Percentiles rank a stretch among this genome's conserved stretches.
Evolutionary conservation across 2,329 filamentous ascomycete species (phyloP).

Genomic region (Zasmidium angulare): DNA sequence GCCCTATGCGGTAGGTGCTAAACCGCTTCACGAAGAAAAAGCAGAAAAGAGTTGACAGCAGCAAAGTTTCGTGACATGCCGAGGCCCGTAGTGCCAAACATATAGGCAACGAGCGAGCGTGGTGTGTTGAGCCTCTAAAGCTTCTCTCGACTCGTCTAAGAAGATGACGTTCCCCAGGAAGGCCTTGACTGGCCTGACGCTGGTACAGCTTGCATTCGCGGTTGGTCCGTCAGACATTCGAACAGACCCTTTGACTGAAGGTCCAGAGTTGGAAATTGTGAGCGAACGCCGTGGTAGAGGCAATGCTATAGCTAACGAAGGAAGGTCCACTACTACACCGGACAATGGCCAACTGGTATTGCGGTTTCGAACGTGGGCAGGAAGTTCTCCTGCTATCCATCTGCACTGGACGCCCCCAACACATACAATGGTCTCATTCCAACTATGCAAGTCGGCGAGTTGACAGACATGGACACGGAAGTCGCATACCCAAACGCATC

Average conservation of each 20-base stretch:
- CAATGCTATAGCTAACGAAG: not conserved
- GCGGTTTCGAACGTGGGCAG: slow-evolving; percentile 49
- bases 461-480: slow-evolving; percentile 41
- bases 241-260: slow-evolving; percentile 15
- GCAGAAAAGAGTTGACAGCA: not conserved
- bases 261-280: slow-evolving; percentile 15
- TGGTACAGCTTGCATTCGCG: slow-evolving; percentile 5
- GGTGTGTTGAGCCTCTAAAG: not conserved
- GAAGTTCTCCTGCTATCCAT: slow-evolving; percentile 52
- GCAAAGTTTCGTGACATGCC: not conserved
- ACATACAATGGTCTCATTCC: slow-evolving; percentile 38
- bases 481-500: slow-evolving; percentile 39
- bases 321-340: slow-evolving; percentile 47
- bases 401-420: slow-evolving; percentile 30
- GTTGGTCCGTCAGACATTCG: slow-evolving; percentile 15
- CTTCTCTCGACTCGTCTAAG: not conserved
- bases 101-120: not conserved
- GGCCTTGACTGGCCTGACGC: slow-evolving; percentile 2
- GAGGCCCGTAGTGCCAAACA: not conserved
- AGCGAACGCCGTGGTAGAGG: not conserved
- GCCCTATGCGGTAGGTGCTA: slow-evolving; percentile 3
- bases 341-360: slow-evolving; percentile 50
- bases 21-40: not conserved
- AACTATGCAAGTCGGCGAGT: slow-evolving; percentile 48
- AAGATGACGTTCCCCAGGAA: not conserved